A percentile compares a stretch with the other conserved stretches of the same genome.
Conservation (phyloP, 2,329 filamentous ascomycete species). For the Fusarium burgessii region DNA sequence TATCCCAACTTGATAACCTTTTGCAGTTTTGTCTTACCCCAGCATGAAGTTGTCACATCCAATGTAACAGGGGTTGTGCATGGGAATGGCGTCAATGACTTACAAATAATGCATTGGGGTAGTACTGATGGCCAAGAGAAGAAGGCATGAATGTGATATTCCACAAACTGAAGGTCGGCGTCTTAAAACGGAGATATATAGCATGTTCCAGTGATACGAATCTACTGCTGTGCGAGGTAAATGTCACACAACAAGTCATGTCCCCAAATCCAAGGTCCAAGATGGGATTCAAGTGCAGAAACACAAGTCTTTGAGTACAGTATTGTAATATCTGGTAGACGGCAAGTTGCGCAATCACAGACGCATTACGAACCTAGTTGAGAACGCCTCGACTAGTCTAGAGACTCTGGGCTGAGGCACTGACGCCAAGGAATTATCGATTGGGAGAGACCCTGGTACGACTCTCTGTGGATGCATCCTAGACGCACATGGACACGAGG, state of each 20-base stretch:
- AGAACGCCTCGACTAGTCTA: slow-evolving; percentile 20
- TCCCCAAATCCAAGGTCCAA: slow-evolving; percentile 12
- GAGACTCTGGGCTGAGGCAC: slow-evolving; percentile 33
- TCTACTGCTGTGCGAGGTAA: slow-evolving; percentile 24
- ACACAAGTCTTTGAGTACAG: not conserved
- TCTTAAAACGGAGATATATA: slow-evolving; percentile 39
- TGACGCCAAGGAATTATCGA: slow-evolving; percentile 27
- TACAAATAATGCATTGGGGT: slow-evolving; percentile 22
- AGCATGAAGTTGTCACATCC: not conserved
- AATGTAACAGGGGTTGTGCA: slow-evolving; percentile 25
- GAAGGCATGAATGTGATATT: slow-evolving; percentile 17
- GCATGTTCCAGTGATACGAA: slow-evolving; percentile 19
- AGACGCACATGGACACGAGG: slow-evolving; percentile 36
- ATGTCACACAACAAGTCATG: slow-evolving; percentile 25
- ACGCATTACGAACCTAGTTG: slow-evolving; percentile 37
- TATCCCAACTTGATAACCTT: slow-evolving; percentile 2
- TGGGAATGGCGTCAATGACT: slow-evolving; percentile 31
- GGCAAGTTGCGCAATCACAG: slow-evolving; percentile 41
- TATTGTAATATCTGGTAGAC: not conserved
- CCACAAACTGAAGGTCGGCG: slow-evolving; percentile 8
- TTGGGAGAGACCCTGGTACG: slow-evolving; percentile 19
- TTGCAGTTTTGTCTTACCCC: not conserved
- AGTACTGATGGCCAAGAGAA: slow-evolving; percentile 17
- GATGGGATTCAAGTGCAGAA: slow-evolving; percentile 32
- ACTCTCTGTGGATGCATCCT: slow-evolving; percentile 37